phyloP scores from a whole-genome alignment of 1,139 yeast genomes.

The Lipomyces yarrowii region DNA sequence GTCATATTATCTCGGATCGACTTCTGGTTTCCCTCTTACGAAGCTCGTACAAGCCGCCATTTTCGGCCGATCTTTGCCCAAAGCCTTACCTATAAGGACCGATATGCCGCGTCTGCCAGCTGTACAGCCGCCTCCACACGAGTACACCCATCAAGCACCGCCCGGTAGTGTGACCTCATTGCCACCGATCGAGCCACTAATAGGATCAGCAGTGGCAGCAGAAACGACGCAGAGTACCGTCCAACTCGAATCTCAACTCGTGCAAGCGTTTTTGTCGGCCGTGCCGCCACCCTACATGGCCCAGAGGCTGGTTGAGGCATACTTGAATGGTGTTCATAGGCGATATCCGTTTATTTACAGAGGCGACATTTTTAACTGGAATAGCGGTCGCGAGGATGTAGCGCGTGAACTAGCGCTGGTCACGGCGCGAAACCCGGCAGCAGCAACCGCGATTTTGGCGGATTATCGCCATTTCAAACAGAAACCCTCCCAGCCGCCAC shows the following conservation, averaged over 20 bases:
- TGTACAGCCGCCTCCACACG: constrained; percentile 4
- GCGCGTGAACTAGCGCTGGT: constrained; percentile 20
- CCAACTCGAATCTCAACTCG: constrained; percentile 16
- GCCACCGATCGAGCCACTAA: background rate
- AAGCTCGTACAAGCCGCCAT: constrained; percentile 31
- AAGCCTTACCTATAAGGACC: constrained; percentile 14
- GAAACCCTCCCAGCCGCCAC: background rate
- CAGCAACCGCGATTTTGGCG: background rate
- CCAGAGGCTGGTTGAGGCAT: constrained; percentile 22
- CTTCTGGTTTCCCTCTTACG: constrained; percentile 30
- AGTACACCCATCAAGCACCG: constrained; percentile 5
- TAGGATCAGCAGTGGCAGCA: background rate
- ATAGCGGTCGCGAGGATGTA: constrained; percentile 14
- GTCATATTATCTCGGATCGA: constrained; percentile 25
- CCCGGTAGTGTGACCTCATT: background rate
- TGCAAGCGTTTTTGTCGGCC: constrained; percentile 11
- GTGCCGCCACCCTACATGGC: constrained; percentile 22
- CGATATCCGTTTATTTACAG: constrained; percentile 26
- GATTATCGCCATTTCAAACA: background rate
- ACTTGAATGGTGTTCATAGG: constrained; percentile 23
- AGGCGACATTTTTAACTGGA: constrained; percentile 20
- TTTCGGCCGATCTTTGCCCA: constrained; percentile 21
- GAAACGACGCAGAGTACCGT: background rate
- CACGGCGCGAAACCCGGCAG: constrained; percentile 10
- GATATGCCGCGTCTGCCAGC: constrained; percentile 21